These are phyloP conservation scores for Cordia subcordata DNA, from an alignment of 257 asterid species.

Conservation along the genomic window DNA sequence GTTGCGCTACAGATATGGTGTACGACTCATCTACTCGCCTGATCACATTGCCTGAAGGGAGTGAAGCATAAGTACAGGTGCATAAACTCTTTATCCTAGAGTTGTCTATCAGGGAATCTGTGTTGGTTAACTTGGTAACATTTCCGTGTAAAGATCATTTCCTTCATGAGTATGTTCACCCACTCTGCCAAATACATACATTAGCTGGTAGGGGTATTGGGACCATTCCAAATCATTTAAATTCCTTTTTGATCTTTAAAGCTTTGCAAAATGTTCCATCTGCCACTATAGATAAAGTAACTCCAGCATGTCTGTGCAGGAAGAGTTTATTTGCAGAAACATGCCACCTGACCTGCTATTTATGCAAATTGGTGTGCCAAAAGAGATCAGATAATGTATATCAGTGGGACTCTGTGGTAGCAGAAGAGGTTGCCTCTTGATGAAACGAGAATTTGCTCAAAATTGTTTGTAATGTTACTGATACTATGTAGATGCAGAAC, in stretches of 20 bases:
- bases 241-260: neutral
- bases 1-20: constrained; percentile 35
- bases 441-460: neutral
- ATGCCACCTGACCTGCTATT: neutral
- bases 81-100: neutral
- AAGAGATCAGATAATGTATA: neutral
- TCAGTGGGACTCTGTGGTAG: neutral
- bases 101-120: no score
- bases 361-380: neutral
- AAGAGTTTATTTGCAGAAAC: no score
- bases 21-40: constrained; percentile 35
- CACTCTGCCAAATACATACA: neutral
- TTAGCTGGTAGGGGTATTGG: neutral
- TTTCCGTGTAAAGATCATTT: no score
- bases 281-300: neutral
- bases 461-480: neutral
- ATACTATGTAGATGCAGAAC: constrained; percentile 1
- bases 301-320: neutral
- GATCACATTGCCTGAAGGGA: constrained; percentile 49
- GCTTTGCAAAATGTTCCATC: neutral
- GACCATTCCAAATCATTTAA: no score
- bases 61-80: constrained; percentile 34
- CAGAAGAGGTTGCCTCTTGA: no score
- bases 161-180: no score
- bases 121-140: no score